Conservation (phyloP, 352 stramenopile species). For the Globisporangium acanthophoron region DNA sequence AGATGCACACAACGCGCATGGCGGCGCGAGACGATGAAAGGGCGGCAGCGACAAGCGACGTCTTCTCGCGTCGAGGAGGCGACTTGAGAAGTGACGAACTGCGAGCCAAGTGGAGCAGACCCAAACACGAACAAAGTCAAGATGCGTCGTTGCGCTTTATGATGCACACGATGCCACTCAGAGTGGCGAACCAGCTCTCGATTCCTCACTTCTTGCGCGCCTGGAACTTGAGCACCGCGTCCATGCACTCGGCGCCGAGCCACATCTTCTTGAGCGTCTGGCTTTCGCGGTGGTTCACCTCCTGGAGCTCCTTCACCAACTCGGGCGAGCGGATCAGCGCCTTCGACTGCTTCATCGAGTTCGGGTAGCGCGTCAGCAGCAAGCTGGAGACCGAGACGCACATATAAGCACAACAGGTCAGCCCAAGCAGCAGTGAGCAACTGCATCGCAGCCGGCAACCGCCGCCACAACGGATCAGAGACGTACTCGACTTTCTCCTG, state of each 20-base stretch:
- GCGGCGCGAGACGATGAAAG: background rate
- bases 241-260: constrained; percentile 66
- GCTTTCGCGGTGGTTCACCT: constrained; percentile 47
- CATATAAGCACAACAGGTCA: too few relatives aligned
- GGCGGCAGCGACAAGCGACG: too few relatives aligned
- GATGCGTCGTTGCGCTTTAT: too few relatives aligned
- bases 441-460: background rate
- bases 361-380: constrained; percentile 58
- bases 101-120: too few relatives aligned
- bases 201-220: constrained; percentile 35
- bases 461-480: too few relatives aligned
- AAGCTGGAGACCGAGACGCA: constrained; percentile 16
- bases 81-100: too few relatives aligned
- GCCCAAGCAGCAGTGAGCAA: too few relatives aligned
- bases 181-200: too few relatives aligned
- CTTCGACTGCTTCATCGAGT: constrained; percentile 61
- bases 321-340: constrained; percentile 43
- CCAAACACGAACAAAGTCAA: too few relatives aligned
- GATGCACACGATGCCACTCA: too few relatives aligned
- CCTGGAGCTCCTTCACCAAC: constrained; percentile 47
- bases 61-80: too few relatives aligned
- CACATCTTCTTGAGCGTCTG: constrained; percentile 71
- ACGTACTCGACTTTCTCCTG: constrained; percentile 57
- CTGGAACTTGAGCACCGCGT: constrained; percentile 76
- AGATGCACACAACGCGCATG: constrained; percentile 72